A percentile compares a stretch with the other conserved stretches of the same genome.
phyloP scores from a whole-genome alignment of 1,139 yeast species.

The Candida tetrigidarum region DNA sequence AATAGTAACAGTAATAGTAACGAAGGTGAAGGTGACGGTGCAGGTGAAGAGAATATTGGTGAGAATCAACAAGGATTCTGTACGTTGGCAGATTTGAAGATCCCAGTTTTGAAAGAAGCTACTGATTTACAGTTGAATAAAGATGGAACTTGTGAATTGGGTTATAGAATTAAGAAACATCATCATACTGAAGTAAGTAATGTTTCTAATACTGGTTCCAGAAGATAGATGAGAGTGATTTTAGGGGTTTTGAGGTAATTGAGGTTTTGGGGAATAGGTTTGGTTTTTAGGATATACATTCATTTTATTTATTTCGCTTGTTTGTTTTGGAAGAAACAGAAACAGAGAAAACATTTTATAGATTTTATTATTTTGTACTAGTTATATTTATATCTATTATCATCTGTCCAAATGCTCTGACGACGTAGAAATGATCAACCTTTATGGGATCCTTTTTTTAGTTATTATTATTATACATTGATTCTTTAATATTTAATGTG shows the following conservation, averaged over 20 bases:
- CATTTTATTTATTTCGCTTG: neutral
- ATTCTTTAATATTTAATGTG: conserved; percentile 2
- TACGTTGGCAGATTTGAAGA: conserved; percentile 16
- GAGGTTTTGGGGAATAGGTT: neutral
- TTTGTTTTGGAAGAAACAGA: neutral
- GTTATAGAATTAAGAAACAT: conserved; percentile 48
- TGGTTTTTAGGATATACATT: neutral
- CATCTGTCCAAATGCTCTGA: too few relatives aligned
- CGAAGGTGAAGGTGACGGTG: neutral
- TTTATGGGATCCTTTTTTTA: neutral
- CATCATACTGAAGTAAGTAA: conserved; percentile 48
- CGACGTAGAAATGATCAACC: too few relatives aligned
- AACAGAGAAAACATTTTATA: neutral
- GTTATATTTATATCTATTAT: neutral
- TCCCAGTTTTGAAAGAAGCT: conserved; percentile 10
- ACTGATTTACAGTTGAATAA: conserved; percentile 26
- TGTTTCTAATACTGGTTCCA: conserved; percentile 23
- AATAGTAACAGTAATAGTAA: neutral
- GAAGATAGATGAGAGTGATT: neutral
- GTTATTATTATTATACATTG: conserved; percentile 1
- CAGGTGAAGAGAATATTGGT: conserved; percentile 1
- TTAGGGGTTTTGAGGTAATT: neutral
- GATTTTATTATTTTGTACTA: neutral
- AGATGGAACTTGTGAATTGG: conserved; percentile 46
- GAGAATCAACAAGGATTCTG: conserved; percentile 2